These are phyloP conservation scores for Lachancea fermentati DNA, from an alignment of 805 yeast species.

Conservation along the genomic window DNA sequence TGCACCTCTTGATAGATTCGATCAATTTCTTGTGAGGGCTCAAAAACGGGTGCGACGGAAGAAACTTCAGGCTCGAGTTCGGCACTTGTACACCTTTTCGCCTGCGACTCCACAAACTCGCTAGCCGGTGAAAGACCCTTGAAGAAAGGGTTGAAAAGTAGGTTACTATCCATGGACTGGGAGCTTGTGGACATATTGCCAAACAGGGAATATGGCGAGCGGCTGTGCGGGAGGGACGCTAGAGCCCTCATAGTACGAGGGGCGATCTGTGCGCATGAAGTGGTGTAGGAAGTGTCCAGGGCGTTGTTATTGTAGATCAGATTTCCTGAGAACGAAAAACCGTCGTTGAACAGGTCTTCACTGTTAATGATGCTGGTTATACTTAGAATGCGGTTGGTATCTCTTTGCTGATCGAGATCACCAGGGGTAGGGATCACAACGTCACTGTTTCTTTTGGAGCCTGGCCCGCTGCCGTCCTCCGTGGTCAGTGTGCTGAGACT, in stretches of 20 bases:
- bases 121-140: neutral
- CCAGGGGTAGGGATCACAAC: neutral
- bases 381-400: slow-evolving; percentile 4
- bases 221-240: slow-evolving; percentile 6
- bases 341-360: slow-evolving; percentile 7
- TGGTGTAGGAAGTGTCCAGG: slow-evolving; percentile 14
- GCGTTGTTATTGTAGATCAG: slow-evolving; percentile 9
- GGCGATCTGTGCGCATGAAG: slow-evolving; percentile 31
- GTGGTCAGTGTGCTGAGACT: slow-evolving; percentile 2
- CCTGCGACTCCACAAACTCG: neutral
- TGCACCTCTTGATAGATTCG: slow-evolving; percentile 9
- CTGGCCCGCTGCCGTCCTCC: neutral
- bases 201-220: neutral
- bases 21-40: slow-evolving; percentile 2
- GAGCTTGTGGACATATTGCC: neutral
- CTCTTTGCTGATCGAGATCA: slow-evolving; percentile 2
- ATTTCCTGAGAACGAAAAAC: slow-evolving; percentile 9
- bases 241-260: slow-evolving; percentile 30
- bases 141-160: neutral
- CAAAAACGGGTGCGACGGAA: neutral
- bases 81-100: neutral
- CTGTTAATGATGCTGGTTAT: slow-evolving; percentile 8
- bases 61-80: neutral
- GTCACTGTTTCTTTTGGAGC: neutral
- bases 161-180: slow-evolving; percentile 1